Evolutionary conservation across 1,284 basidiomycete genomes (phyloP), one percentile per base, ranked within the genome.

Genomic region (Malassezia yamatoensis): DNA sequence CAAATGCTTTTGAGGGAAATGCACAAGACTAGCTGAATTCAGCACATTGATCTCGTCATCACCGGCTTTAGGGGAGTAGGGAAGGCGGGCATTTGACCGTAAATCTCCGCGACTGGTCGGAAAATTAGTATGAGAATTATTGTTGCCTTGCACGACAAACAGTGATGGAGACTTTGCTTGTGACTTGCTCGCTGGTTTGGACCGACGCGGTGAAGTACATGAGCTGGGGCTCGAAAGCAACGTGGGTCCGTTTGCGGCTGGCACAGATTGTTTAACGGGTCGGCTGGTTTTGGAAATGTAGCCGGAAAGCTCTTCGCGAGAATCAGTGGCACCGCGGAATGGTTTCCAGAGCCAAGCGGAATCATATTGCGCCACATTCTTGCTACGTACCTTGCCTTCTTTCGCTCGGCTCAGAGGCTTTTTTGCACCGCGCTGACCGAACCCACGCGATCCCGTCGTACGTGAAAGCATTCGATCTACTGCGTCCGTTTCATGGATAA

Each of bases 391-490:
- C 24, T 29, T 29, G 24, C 24, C 24, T 29, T 29, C 24, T 29
- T 29, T 29, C 24, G 24, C 24, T 29, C 24, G 3, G 24, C 24
- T 29, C 24, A 4, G 24, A 29, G 24, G 7, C 7, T 29, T 29
- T 29, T 29, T 29, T 32, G 12, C 41, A 11, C 12, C 24, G 37
- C 29, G 37, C 48, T 53, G 42, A 15, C 51, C 51, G 21, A 54
- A 54, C 0, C 52, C 52, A 6, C 39, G 46, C 12, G 36, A 21
- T 15, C 58, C 62, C 20, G 42, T 52, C 3, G 64, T 61, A 16
- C 67, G 60, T 20, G 61, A 51, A 6, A 72, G 62, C 66, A 72
- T 69, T 11, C 66, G 64, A 44, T 72, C 69, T 21, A 72, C 62
- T 5, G 59, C 66, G 43, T 71, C 62, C 12, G 20, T 46, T 2